Base-by-base conservation (phyloP, 2,329 filamentous ascomycete genomes). In the Capronia coronata region DNA sequence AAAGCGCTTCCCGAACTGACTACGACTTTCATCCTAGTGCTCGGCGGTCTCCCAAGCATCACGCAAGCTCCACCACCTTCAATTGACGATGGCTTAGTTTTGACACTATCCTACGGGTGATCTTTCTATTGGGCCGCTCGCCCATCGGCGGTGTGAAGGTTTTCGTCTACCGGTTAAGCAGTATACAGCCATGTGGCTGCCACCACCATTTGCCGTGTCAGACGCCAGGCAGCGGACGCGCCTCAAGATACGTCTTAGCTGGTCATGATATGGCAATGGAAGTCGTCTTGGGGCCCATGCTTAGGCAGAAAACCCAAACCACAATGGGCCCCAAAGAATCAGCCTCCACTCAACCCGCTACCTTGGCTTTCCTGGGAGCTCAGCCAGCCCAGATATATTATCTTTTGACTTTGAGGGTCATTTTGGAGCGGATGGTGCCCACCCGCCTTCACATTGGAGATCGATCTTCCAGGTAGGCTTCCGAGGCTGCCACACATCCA, bases 101-200 rank as follows among this genome's bases (percentile, higher is more conserved):
- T 39, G 41, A 27, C 35, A 34, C 45, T 21, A 35, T 23, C 16
- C 23, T 30, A 25, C 16, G 19, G 35, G n/a, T 5, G 16, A 27
- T 27, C 42, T 34, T 51, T 37, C 32, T 35, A 54, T 49, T 54
- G 35, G 45, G 44, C 42, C 16, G 37, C n/a, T 23, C 16, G 14
- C 22, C 13, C 32, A 41, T 25, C 41, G 46, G 44, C 48, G 41
- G 48, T 34, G 16, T 38, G 40, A 40, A 18, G n/a, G n/a, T n/a
- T n/a, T n/a, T n/a, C n/a, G n/a, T n/a, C n/a, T n/a, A n/a, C n/a
- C n/a, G n/a, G n/a, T n/a, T n/a, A n/a, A n/a, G n/a, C n/a, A n/a
- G n/a, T n/a, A n/a, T n/a, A n/a, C n/a, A n/a, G 43, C 54, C 54
- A 56, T 56, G 54, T 56, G 54, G 54, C 54, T 56, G 54, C 54